Evolutionary conservation across 2,329 filamentous ascomycete genomes (phyloP), one percentile per base, ranked within the genome.

Genomic region (Calonectria pauciramosa): DNA sequence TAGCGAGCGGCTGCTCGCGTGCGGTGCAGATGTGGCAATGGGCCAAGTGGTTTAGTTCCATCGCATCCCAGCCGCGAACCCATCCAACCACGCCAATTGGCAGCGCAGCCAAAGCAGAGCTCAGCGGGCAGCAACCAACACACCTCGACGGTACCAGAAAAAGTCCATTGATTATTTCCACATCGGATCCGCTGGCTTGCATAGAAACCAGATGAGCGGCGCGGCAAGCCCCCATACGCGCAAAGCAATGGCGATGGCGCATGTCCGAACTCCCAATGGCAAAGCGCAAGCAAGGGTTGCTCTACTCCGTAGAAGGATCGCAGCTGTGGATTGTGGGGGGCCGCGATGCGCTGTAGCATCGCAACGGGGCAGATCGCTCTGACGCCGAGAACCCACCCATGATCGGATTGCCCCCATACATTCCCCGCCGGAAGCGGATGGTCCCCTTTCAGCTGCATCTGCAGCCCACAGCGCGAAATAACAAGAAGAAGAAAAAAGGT

Each of bases 301-400:
- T 32, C 34, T 34, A 18, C 8, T 18, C 2, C 47, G n/a, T 47
- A n/a, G 34, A 41, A 49, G 60, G 41, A 63, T 63, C 56, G 23
- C 23, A 18, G 20, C 4, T 47, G 60, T 49, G 60, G 41, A 32
- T 47, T 47, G 60, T 47, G 60, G n/a, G 38, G 38, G 28, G 26
- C 2, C n/a, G 30, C 41, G 34, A 63, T 63, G 56, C 28, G 60
- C 41, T 34, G 60, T 49, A 65, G 41, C 60, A 44, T 65, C 60
- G 41, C 56, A 26, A 26, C 11, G 44, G 68, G 56, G 56, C 41
- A 44, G 68, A 64, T 70, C 68, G 47, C 67, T 63, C 26, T 70
- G 59, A 63, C 44, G 54, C 56, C 32, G n/a, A 54, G 56, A 56
- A 65, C 26, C 68, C 68, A 65, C 68, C 32, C 26, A 26, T 36